Base-by-base conservation (phyloP, 306 rosid genomes). In the Potentilla sterilis region DNA sequence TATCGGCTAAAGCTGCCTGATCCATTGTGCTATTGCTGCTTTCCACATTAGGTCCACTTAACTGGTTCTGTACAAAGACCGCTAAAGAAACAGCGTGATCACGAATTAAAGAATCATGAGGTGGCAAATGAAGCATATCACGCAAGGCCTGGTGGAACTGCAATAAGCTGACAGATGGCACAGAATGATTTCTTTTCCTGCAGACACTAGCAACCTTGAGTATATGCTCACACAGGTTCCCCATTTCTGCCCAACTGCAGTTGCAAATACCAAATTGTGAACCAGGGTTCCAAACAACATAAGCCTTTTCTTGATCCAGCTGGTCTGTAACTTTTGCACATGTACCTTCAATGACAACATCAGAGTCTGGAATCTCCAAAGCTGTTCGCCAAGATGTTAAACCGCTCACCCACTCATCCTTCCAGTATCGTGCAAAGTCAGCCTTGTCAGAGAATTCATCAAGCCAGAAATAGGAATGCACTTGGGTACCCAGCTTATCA, bases 391-490 rank as follows among this genome's bases (percentile, higher is more conserved):
- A 92, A 67, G 93, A 86, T 61, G 98, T 91, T 81, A 91, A 88
- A 55, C 97, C 98, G 76, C 92, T 90, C 66, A 75, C 76, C 97
- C 97, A 88, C 84, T 94, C 97, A 68, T 92, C 86, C 86, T 88
- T 91, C 91, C 93, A 84, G 77, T 94, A 94, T 51, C 92, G 87
- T 19, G 91, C 93, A 91, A 86, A 90, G 73, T 84, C 92, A 77
- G 86, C 97, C 81, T 88, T 91, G 75, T 78, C 97, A 0, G 93
- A 81, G 88, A 85, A 94, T 86, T 94, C 98, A 81, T 88, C 97
- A 67, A 94, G 97, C 97, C 97, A 91, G 78, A 91, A 91, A 84
- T 88, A 87, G 64, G 98, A 87, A 86, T 87, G 93, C 70, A 94
- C 90, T 82, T 94, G 92, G 12, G 96, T 90, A 73, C 91, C 84